A percentile compares a stretch with the other conserved stretches of the same genome.
Evolutionary conservation across 192 early-diverging fungal genomes (phyloP).

Genomic region (Backusella sp.): DNA sequence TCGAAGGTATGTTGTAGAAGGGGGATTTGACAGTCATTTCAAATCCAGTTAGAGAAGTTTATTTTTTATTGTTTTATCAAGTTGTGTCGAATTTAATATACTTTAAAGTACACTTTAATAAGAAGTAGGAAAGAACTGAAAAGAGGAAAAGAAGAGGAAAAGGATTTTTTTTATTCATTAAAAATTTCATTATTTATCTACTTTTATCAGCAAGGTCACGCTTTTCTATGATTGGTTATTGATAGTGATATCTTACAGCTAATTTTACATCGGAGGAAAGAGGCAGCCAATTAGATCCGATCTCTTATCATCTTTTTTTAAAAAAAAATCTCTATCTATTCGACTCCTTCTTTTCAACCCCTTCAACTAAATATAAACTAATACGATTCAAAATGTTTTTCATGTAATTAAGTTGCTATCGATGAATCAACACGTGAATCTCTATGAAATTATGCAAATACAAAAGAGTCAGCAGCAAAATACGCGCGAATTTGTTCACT

Average conservation of each 20-base stretch:
- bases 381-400: not conserved
- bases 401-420: not conserved
- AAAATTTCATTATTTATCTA: slow-evolving; percentile 2
- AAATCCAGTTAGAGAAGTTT: not conserved
- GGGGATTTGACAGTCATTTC: slow-evolving; percentile 33
- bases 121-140: slow-evolving; percentile 1
- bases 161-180: not conserved
- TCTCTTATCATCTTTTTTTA: not conserved
- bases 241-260: slow-evolving; percentile 5
- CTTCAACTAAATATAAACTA: not conserved
- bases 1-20: slow-evolving; percentile 39
- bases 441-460: not conserved
- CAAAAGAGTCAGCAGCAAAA: not conserved
- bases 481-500: not conserved
- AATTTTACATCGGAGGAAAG: slow-evolving; percentile 5
- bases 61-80: not conserved
- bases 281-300: not conserved
- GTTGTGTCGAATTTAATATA: not conserved
- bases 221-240: slow-evolving; percentile 13
- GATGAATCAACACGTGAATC: not conserved
- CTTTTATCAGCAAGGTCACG: slow-evolving; percentile 11
- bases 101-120: slow-evolving; percentile 4
- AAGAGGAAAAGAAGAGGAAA: slow-evolving; percentile 9
- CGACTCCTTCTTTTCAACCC: slow-evolving; percentile 1
- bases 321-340: slow-evolving; percentile 6